A percentile compares a stretch with the other conserved stretches of the same genome.
These are phyloP conservation scores for Mortierella sp. DNA, from an alignment of 371 early-diverging fungal species.

Conservation along the genomic window DNA sequence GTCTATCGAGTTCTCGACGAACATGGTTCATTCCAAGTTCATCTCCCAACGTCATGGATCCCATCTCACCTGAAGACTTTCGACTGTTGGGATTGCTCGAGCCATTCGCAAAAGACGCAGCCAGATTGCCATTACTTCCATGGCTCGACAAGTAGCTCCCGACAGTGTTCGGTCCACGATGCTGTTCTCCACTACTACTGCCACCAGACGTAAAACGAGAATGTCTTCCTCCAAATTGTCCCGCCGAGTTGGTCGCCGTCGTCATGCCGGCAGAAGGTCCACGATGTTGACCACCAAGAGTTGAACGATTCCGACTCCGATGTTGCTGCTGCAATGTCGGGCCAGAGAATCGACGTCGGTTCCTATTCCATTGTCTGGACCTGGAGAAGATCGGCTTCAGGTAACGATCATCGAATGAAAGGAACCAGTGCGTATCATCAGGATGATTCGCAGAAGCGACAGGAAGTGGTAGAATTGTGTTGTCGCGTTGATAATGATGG, in stretches of 20 bases:
- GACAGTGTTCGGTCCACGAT: background rate
- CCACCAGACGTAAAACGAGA: constrained; percentile 30
- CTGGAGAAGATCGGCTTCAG: constrained; percentile 79
- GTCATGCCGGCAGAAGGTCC: constrained; percentile 39
- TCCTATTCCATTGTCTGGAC: constrained; percentile 49
- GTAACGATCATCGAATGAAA: constrained; percentile 83
- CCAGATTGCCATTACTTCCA: constrained; percentile 38
- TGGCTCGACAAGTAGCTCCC: constrained; percentile 33
- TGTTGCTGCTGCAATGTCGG: constrained; percentile 42
- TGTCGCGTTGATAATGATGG: constrained; percentile 57
- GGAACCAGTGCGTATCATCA: constrained; percentile 82
- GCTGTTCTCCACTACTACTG: constrained; percentile 24
- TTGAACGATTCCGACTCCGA: constrained; percentile 13
- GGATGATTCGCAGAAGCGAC: constrained; percentile 65
- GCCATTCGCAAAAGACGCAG: constrained; percentile 1
- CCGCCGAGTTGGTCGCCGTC: constrained; percentile 30
- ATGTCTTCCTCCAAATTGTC: constrained; percentile 24
- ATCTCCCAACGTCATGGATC: constrained; percentile 40
- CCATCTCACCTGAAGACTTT: constrained; percentile 26
- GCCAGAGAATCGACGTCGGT: constrained; percentile 37
- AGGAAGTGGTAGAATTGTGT: constrained; percentile 60
- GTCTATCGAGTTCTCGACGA: constrained; percentile 45
- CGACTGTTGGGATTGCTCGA: constrained; percentile 11
- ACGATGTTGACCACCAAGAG: background rate
- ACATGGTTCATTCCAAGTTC: constrained; percentile 45